Base-by-base conservation (phyloP, 768 basidiomycete genomes). In the Terana coerulea region DNA sequence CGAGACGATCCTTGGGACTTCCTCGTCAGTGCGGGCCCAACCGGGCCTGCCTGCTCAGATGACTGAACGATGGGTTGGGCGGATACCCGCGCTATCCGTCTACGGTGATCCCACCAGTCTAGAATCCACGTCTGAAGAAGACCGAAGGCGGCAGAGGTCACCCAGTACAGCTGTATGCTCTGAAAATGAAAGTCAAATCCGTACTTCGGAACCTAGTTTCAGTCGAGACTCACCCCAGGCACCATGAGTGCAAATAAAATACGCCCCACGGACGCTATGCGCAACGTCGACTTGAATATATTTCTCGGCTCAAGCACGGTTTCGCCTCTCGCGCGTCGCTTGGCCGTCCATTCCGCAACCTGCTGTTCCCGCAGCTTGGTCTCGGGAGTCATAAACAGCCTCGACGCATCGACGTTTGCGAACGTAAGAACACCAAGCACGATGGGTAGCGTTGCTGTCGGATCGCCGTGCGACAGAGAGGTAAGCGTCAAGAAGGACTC, bases 401-500 rank as follows among this genome's bases (percentile, higher is more conserved):
- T 78, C 30, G 82, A 78, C 7, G 85, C 82, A 61, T 92, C 90
- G 10, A 89, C 84, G 56, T 90, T 91, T 2, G 84, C 85, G 72
- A 91, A 74, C 9, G 86, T 88, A 34, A 89, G 64, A 40, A 91
- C 65, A 6, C 90, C 90, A 19, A 91, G 72, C 2, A 78, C 68
- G 45, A 91, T 81, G 2, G 90, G 90, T 1, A 91, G 64, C 11
- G 78, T 69, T 60, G 77, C 77, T 0, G 88, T 88, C 25, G 85
- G 76, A 63, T 92, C 90, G 9, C 84, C 73, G 62, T 86, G 83
- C 10, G 81, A 71, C 43, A 91, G 70, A 3, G 84, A 82, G 5
- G 86, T 78, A 31, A 92, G 75, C 0, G 86, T 86, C 31, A 89
- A 64, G 68, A 91, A 88, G 6, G 85, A 77, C 64, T 92, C 90